Base-by-base conservation (phyloP, 768 basidiomycete genomes). In the Naematelia aurantialba region DNA sequence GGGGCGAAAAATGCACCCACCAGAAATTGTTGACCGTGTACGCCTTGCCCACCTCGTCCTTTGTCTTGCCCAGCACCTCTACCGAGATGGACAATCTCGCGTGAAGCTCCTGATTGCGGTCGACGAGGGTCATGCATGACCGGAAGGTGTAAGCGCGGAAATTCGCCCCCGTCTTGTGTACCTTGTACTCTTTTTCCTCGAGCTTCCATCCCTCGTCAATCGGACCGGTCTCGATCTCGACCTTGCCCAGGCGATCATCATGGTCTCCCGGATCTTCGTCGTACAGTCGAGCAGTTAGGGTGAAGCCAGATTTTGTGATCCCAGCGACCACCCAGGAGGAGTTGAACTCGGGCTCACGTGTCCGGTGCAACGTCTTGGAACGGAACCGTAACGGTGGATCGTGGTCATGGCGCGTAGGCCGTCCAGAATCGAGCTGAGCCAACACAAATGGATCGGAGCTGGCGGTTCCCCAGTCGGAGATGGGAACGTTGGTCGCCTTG, bases 21-120 rank as follows among this genome's bases (percentile, higher is more conserved):
- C 64, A 68, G 76, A 80, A 78, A 8, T 77, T 78, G 5, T 79
- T 80, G 29, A 80, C 55, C 11, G 81, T 81, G 59, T 79, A 81
- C 30, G 77, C 57, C 48, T 79, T 76, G 1, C 75, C 75, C 17
- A 69, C 52, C 34, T 71, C 70, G 55, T 72, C 62, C 22, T 67
- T 62, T 11, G 69, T 73, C 30, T 73, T 65, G 8, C 76, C 72
- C 21, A 78, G 61, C n/a, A 78, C 74, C 45, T 78, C 75, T 5
- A 81, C 46, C 31, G 64, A 66, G 1, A 75, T 45, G 14, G 55
- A 52, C 31, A 75, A 26, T 27, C 54, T 58, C 17, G 63, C 74
- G 46, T 68, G 71, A 22, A 68, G 50, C 14, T 65, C 42, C 48
- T 19, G 45, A 11, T 47, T 45, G 12, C 42, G 59, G 13, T 56